A percentile compares a stretch with the other conserved stretches of the same genome.
These are phyloP conservation scores for Auricularia auricula-judae DNA, from an alignment of 768 basidiomycete genomes.

Conservation along the genomic window DNA sequence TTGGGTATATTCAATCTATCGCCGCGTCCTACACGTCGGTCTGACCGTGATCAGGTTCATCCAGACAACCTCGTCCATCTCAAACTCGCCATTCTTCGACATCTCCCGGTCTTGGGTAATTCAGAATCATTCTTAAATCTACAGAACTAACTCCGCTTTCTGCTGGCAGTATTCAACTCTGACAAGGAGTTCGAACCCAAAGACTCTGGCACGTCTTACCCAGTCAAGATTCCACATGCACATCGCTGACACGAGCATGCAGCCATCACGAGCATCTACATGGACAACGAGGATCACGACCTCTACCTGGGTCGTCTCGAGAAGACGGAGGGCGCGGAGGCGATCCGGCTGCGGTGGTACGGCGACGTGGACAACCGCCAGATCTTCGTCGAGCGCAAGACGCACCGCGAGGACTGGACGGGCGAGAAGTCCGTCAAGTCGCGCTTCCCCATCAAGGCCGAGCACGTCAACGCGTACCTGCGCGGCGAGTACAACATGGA, in stretches of 20 bases:
- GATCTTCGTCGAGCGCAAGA: conserved; percentile 82
- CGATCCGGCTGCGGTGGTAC: conserved; percentile 94
- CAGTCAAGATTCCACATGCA: too few species aligned
- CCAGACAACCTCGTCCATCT: conserved; percentile 89
- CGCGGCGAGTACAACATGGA: conserved; percentile 89
- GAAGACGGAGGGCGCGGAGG: conserved; percentile 98
- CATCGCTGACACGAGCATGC: conserved; percentile 5
- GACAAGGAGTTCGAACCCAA: conserved; percentile 85
- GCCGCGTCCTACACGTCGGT: not conserved
- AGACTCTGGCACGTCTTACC: conserved; percentile 50
- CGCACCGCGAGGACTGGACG: conserved; percentile 97
- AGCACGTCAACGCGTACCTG: conserved; percentile 84
- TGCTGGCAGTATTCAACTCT: conserved; percentile 68
- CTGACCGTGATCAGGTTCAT: conserved; percentile 42
- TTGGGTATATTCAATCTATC: conserved; percentile 47
- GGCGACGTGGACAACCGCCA: conserved; percentile 77
- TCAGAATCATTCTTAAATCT: not conserved
- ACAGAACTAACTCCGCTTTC: too few species aligned
- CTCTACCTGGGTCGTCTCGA: conserved; percentile 93
- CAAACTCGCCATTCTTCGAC: conserved; percentile 84
- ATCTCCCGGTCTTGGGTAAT: conserved; percentile 88
- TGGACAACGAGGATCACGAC: conserved; percentile 91
- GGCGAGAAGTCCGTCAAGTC: conserved; percentile 49
- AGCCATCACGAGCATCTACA: conserved; percentile 97
- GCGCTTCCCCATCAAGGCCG: conserved; percentile 84